phyloP scores from a whole-genome alignment of 2,329 filamentous ascomycete genomes.

The Apiospora aurea region DNA sequence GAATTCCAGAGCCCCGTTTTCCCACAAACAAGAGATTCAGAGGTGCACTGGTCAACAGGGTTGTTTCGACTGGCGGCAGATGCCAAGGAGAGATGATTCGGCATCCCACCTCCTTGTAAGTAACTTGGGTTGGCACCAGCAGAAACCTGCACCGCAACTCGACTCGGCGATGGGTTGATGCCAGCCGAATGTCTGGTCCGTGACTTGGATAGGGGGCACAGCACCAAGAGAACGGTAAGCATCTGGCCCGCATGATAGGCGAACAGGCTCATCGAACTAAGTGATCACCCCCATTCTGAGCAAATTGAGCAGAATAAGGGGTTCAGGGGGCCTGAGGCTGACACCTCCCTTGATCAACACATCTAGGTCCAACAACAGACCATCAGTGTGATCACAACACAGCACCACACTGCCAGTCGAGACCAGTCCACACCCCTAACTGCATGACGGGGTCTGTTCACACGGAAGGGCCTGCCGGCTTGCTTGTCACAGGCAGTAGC shows the following conservation, averaged over 20 bases:
- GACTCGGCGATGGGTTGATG: not conserved
- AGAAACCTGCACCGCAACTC: not conserved
- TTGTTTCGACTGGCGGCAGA: not conserved
- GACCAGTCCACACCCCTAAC: not conserved
- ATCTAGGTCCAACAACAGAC: not conserved
- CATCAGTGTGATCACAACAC: not conserved
- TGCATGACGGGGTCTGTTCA: not conserved
- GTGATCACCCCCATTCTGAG: not conserved
- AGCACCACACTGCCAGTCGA: not conserved
- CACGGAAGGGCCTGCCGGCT: not conserved
- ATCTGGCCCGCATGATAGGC: not conserved
- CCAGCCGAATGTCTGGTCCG: not conserved
- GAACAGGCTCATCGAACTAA: not conserved
- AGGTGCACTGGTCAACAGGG: not conserved
- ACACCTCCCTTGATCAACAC: not conserved
- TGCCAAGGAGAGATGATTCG: not conserved
- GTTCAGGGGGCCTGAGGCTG: not conserved
- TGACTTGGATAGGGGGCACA: not conserved
- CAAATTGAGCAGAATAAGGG: not conserved
- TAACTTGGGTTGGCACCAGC: not conserved
- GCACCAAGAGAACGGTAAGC: not conserved
- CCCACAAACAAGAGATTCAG: not conserved
- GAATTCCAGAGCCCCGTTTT: not conserved
- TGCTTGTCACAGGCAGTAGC: not conserved
- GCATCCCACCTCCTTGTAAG: not conserved